These are phyloP conservation scores for Eucalyptus grandis DNA, from an alignment of 345 rosid species.

Conservation along the genomic window DNA sequence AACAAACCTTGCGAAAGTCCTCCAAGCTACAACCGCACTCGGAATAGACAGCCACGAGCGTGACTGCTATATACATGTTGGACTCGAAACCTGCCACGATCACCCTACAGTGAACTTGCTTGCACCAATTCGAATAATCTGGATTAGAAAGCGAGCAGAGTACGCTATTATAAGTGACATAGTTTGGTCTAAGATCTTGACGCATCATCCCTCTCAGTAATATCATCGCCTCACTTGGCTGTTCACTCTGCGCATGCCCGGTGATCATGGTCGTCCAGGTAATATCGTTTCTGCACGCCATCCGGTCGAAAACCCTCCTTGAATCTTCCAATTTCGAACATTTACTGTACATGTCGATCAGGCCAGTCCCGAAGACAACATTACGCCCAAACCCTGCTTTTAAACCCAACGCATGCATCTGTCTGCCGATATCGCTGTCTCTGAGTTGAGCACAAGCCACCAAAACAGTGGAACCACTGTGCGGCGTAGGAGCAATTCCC, in stretches of 20 bases:
- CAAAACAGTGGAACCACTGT: constrained; percentile 1
- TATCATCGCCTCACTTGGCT: constrained; percentile 12
- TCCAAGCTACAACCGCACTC: constrained; percentile 6
- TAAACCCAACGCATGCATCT: constrained; percentile 14
- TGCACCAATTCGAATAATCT: constrained; percentile 3
- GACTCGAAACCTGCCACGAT: constrained; percentile 9
- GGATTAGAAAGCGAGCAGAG: constrained; percentile 12
- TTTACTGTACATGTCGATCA: constrained; percentile 18
- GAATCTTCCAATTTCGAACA: constrained; percentile 5
- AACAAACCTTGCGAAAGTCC: constrained; percentile 9
- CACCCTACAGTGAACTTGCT: constrained; percentile 23
- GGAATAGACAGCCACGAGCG: constrained; percentile 14
- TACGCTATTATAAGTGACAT: constrained; percentile 10
- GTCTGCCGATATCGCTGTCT: constrained; percentile 6
- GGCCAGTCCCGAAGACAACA: constrained; percentile 15
- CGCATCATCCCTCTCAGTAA: constrained; percentile 11
- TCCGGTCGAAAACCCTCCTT: constrained; percentile 1
- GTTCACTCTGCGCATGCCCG: constrained; percentile 3
- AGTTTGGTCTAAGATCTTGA: not conserved
- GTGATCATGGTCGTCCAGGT: constrained; percentile 22
- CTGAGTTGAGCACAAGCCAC: constrained; percentile 14
- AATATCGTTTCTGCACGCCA: constrained; percentile 7
- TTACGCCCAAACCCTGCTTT: constrained; percentile 6
- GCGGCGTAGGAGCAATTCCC: not conserved
- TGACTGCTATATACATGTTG: not conserved